phyloP scores from a whole-genome alignment of 805 yeast genomes.

The Zygosaccharomyces gambellarensis region DNA sequence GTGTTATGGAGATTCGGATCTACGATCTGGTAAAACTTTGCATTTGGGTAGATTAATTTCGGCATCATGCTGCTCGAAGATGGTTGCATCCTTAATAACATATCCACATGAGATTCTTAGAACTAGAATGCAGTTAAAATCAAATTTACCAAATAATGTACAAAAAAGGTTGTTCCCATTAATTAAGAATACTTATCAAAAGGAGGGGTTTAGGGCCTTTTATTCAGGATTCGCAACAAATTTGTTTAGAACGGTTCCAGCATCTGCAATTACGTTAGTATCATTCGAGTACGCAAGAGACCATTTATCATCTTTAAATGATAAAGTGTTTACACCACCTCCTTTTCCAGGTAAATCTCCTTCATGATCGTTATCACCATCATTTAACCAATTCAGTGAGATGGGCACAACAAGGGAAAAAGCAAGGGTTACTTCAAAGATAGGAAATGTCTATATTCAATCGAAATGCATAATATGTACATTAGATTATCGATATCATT shows the following conservation, averaged over 20 bases:
- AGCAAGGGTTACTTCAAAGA: neutral
- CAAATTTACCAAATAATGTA: slow-evolving; percentile 30
- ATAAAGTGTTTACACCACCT: neutral
- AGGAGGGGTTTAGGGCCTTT: slow-evolving; percentile 76
- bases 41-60: slow-evolving; percentile 43
- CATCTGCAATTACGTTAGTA: slow-evolving; percentile 90
- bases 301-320: slow-evolving; percentile 36
- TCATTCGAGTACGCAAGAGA: slow-evolving; percentile 79
- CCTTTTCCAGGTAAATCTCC: neutral
- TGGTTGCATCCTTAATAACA: slow-evolving; percentile 82
- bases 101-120: slow-evolving; percentile 95
- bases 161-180: slow-evolving; percentile 27
- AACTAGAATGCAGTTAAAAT: slow-evolving; percentile 73
- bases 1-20: slow-evolving; percentile 23
- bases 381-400: neutral
- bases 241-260: slow-evolving; percentile 86
- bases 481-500: neutral
- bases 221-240: slow-evolving; percentile 88
- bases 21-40: slow-evolving; percentile 22
- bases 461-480: neutral
- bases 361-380: neutral
- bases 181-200: slow-evolving; percentile 34
- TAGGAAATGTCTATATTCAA: neutral
- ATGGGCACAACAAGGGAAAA: neutral
- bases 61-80: slow-evolving; percentile 79